A percentile compares a stretch with the other conserved stretches of the same genome.
phyloP scores from a whole-genome alignment of 805 yeast genomes.

The Kodamaea laetipori region DNA sequence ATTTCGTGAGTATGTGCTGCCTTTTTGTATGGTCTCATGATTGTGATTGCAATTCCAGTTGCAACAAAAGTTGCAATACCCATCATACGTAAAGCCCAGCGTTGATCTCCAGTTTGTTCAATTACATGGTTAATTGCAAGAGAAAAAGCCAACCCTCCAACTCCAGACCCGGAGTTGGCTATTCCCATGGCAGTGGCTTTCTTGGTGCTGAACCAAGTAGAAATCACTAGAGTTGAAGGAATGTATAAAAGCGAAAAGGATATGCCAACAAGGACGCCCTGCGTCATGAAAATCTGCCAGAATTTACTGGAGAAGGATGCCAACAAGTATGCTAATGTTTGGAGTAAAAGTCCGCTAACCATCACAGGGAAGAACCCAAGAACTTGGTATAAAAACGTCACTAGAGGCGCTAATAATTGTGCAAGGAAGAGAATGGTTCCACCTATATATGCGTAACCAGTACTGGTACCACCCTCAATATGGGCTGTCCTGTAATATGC shows the following conservation, averaged over 20 bases:
- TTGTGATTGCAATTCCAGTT: conserved; percentile 39
- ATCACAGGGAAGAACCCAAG: conserved; percentile 53
- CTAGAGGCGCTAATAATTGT: conserved; percentile 58
- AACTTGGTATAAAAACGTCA: conserved; percentile 47
- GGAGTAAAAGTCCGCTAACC: conserved; percentile 46
- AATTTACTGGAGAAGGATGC: conserved; percentile 52
- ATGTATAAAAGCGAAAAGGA: conserved; percentile 47
- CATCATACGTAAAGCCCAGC: conserved; percentile 47
- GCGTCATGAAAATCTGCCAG: conserved; percentile 56
- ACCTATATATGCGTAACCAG: conserved; percentile 56
- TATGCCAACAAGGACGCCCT: conserved; percentile 53
- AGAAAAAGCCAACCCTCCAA: conserved; percentile 54
- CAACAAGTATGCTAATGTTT: conserved; percentile 47
- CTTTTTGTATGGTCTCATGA: conserved; percentile 48
- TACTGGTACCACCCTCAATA: conserved; percentile 48
- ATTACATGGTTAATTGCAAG: conserved; percentile 44
- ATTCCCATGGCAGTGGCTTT: conserved; percentile 53
- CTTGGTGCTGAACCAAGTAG: conserved; percentile 51
- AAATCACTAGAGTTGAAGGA: conserved; percentile 47
- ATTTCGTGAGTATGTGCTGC: conserved; percentile 20
- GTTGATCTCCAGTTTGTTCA: conserved; percentile 40
- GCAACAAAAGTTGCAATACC: conserved; percentile 36
- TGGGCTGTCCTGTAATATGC: conserved; percentile 46
- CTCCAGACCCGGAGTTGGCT: conserved; percentile 49
- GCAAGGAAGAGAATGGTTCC: conserved; percentile 53